Evolutionary conservation across 805 yeast genomes (phyloP).

Genomic region (Zygoascus bituminiphila): DNA sequence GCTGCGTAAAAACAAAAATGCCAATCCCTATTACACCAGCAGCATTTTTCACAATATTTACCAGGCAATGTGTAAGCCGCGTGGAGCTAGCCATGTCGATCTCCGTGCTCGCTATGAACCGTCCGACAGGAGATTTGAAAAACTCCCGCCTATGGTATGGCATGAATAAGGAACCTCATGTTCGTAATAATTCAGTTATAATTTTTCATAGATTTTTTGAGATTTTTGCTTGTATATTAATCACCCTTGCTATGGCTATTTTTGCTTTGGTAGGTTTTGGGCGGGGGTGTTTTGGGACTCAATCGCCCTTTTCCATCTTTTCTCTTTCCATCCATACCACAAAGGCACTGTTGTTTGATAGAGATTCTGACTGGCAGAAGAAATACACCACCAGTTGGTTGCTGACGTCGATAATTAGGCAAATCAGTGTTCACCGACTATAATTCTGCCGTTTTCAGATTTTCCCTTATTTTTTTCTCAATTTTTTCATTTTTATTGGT

Average conservation of each 20-base stretch:
- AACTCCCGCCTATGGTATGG: slow-evolving; percentile 9
- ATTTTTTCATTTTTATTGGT: neutral
- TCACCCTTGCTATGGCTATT: neutral
- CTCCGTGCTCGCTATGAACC: slow-evolving; percentile 23
- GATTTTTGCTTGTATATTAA: neutral
- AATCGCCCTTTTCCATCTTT: neutral
- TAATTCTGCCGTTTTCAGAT: too few relatives aligned
- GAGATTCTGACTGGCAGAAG: too few relatives aligned
- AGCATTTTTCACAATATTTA: slow-evolving; percentile 27
- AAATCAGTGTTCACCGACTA: too few relatives aligned
- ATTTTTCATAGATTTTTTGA: neutral
- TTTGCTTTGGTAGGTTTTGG: neutral
- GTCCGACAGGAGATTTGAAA: slow-evolving; percentile 36
- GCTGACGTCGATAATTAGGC: too few relatives aligned
- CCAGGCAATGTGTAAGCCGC: slow-evolving; percentile 1
- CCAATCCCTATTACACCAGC: slow-evolving; percentile 31
- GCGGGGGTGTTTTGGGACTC: neutral
- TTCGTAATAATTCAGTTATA: neutral
- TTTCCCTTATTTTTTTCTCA: neutral
- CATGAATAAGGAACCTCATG: neutral
- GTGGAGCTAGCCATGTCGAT: slow-evolving; percentile 1
- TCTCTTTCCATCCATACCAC: neutral
- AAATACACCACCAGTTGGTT: too few relatives aligned
- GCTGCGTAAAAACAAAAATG: neutral
- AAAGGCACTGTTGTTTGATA: neutral